A percentile compares a stretch with the other conserved stretches of the same genome.
phyloP scores from a whole-genome alignment of 139 green algal species.

The Edaphochlamys debaryana region DNA sequence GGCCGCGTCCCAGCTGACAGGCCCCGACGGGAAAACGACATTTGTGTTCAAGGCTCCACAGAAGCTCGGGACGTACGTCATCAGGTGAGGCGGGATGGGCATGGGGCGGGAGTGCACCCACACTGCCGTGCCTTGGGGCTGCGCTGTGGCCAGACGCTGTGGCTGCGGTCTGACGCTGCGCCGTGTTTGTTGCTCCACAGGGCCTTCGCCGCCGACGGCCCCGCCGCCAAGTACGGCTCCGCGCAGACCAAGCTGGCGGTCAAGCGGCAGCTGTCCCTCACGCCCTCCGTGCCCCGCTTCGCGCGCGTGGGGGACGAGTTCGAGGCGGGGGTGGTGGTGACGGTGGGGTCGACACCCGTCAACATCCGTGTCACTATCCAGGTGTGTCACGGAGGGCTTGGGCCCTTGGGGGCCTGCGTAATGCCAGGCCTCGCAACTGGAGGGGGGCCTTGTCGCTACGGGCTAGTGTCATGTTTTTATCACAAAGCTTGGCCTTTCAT shows the following conservation, averaged over 20 bases:
- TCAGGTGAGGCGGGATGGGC: slow-evolving; percentile 2
- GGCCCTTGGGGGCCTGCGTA: neutral
- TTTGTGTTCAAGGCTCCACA: slow-evolving; percentile 49
- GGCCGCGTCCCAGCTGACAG: slow-evolving; percentile 9
- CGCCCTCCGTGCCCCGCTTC: slow-evolving; percentile 62
- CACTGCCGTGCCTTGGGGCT: too few species aligned
- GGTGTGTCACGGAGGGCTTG: neutral
- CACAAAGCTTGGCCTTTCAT: too few species aligned
- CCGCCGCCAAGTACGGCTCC: slow-evolving; percentile 51
- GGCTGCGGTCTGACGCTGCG: neutral
- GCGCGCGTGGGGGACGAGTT: slow-evolving; percentile 72
- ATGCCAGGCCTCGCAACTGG: neutral
- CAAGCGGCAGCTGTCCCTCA: slow-evolving; percentile 63
- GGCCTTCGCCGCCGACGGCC: slow-evolving; percentile 30
- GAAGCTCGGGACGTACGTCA: slow-evolving; percentile 59
- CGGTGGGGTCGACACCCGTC: slow-evolving; percentile 1
- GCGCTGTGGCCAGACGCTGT: too few species aligned
- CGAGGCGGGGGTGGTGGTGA: slow-evolving; percentile 64
- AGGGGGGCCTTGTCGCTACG: too few species aligned
- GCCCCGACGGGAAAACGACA: neutral
- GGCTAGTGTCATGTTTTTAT: too few species aligned
- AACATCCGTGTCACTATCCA: neutral
- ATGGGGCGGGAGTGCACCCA: neutral
- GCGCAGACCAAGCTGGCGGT: slow-evolving; percentile 61
- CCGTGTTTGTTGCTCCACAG: neutral